Percentiles rank a stretch among this genome's conserved stretches.
phyloP scores from a whole-genome alignment of 2,329 filamentous ascomycete species.

The Phialocephala subalpina region DNA sequence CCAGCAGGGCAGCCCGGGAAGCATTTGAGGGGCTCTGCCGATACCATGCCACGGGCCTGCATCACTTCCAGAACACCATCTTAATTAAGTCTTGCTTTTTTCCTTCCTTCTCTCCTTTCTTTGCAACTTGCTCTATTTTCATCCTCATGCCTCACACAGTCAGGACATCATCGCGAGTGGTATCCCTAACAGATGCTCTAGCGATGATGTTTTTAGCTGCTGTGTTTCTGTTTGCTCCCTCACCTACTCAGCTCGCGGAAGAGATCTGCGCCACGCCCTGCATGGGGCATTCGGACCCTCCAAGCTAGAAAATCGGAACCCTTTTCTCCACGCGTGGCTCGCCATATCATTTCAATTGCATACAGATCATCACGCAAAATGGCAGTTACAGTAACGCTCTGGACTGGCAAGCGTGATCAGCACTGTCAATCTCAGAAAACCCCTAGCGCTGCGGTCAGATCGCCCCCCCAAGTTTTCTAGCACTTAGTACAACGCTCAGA shows the following conservation, averaged over 20 bases:
- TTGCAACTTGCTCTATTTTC: neutral
- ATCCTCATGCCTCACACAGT: neutral
- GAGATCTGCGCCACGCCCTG: neutral
- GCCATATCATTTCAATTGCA: neutral
- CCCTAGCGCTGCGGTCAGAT: slow-evolving; percentile 8
- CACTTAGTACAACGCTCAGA: slow-evolving; percentile 4
- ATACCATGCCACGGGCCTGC: neutral
- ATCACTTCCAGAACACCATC: neutral
- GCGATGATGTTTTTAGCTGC: neutral
- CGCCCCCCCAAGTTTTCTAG: neutral
- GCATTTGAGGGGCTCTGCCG: neutral
- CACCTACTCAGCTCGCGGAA: neutral
- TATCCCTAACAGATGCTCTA: neutral
- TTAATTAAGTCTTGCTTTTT: neutral
- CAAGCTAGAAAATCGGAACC: neutral
- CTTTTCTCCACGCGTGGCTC: neutral
- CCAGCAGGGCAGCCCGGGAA: neutral
- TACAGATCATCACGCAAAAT: neutral
- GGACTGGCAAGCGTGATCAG: neutral
- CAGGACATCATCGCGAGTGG: neutral
- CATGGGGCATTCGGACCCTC: neutral
- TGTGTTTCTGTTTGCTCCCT: neutral
- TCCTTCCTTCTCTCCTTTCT: neutral
- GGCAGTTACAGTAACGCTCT: neutral
- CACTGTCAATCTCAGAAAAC: slow-evolving; percentile 9